phyloP scores from a whole-genome alignment of 2,329 filamentous ascomycete species.

The Aschersonia sp. region DNA sequence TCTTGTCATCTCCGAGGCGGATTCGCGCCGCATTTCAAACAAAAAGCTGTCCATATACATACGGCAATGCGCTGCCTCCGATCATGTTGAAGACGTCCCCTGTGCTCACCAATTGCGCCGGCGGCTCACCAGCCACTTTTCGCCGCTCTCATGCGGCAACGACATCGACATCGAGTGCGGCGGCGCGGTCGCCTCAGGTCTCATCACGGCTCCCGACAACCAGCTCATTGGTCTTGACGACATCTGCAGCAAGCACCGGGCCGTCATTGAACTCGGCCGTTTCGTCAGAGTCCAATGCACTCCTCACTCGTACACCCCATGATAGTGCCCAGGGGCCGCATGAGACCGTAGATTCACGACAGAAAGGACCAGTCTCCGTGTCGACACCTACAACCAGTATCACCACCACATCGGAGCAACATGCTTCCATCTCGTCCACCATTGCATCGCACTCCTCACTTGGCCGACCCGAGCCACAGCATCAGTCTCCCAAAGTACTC shows the following conservation, averaged over 20 bases:
- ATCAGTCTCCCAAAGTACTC: conserved; percentile 2
- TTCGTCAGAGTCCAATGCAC: conserved; percentile 1
- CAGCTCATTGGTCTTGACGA: not conserved
- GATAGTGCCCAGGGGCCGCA: not conserved
- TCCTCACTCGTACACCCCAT: conserved; percentile 8
- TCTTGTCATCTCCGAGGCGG: too few species aligned
- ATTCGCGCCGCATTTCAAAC: too few species aligned
- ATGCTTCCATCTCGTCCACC: not conserved
- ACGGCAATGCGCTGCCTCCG: conserved; percentile 34
- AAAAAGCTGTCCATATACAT: not conserved
- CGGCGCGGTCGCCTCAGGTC: conserved; percentile 10
- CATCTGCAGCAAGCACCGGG: conserved; percentile 1
- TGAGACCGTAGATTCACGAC: not conserved
- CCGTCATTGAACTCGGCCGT: conserved; percentile 8
- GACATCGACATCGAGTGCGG: not conserved
- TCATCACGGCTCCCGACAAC: conserved; percentile 12
- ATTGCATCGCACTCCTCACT: not conserved
- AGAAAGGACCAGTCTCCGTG: not conserved
- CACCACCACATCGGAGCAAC: not conserved
- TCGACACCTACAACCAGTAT: not conserved
- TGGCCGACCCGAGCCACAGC: not conserved
- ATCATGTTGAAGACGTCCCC: conserved; percentile 48
- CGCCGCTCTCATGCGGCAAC: conserved; percentile 14
- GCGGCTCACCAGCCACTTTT: conserved; percentile 35
- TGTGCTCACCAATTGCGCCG: conserved; percentile 33